These are phyloP conservation scores for Sordariomycetes sp. DNA, from an alignment of 2,329 filamentous ascomycete species.

Conservation along the genomic window DNA sequence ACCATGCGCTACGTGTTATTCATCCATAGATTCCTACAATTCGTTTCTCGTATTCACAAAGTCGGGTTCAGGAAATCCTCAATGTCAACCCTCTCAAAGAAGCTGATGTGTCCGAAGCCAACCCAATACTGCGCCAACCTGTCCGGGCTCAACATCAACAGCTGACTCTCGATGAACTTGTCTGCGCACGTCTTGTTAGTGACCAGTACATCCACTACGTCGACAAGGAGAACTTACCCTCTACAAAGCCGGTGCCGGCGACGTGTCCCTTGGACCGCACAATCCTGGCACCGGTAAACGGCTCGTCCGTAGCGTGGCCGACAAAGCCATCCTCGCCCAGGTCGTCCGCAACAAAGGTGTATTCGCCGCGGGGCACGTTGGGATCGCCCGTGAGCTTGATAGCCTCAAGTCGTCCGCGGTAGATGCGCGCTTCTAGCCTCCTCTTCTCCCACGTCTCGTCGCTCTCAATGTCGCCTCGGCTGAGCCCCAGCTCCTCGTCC, in stretches of 20 bases:
- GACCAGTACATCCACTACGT: neutral
- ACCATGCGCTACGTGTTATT: too few relatives aligned
- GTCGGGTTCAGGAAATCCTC: conserved; percentile 32
- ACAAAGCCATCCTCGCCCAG: conserved; percentile 60
- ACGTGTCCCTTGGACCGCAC: conserved; percentile 72
- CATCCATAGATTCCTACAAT: neutral
- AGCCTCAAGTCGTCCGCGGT: conserved; percentile 64
- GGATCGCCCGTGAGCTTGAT: conserved; percentile 89
- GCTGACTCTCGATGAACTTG: conserved; percentile 62
- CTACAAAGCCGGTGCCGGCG: conserved; percentile 59
- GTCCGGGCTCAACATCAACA: conserved; percentile 72
- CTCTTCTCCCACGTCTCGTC: conserved; percentile 35
- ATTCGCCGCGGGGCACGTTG: conserved; percentile 80
- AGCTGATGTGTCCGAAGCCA: conserved; percentile 49
- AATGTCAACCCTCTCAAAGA: conserved; percentile 50
- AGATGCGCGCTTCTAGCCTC: conserved; percentile 36
- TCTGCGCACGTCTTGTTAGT: conserved; percentile 35
- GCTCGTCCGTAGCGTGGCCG: conserved; percentile 51
- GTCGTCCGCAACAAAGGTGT: conserved; percentile 72
- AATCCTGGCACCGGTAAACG: conserved; percentile 65
- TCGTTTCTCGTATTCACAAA: neutral
- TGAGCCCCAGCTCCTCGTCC: conserved; percentile 29
- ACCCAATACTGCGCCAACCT: conserved; percentile 78
- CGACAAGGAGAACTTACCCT: conserved; percentile 46
- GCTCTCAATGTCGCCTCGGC: conserved; percentile 29